Evolutionary conservation across 306 rosid genomes (phyloP).

Genomic region (Acacia acuminata): DNA sequence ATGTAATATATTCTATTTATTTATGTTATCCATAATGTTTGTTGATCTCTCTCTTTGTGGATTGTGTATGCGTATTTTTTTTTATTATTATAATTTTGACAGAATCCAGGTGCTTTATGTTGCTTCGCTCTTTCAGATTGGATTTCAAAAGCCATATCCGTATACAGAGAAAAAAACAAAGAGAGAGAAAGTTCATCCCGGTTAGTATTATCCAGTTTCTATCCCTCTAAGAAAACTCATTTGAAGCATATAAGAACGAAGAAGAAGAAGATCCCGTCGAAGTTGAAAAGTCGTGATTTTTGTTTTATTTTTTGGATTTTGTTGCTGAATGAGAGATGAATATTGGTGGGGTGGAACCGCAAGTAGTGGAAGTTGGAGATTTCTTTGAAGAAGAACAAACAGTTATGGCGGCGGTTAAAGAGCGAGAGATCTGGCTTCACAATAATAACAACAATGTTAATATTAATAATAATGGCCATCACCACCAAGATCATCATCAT

Average conservation of each 20-base stretch:
- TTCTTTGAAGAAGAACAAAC: constrained; percentile 39
- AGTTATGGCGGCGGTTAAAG: constrained; percentile 26
- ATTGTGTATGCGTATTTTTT: neutral
- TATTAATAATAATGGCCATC: neutral
- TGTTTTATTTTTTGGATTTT: neutral
- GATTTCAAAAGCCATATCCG: constrained; percentile 39
- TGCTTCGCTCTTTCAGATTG: constrained; percentile 42
- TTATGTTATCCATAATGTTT: constrained; percentile 31
- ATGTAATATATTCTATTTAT: constrained; percentile 1
- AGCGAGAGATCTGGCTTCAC: constrained; percentile 48
- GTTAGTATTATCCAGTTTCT: neutral
- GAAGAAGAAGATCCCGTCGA: neutral
- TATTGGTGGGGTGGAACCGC: constrained; percentile 3
- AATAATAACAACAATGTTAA: neutral
- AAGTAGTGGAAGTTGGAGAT: constrained; percentile 35
- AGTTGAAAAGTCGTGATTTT: neutral
- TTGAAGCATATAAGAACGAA: neutral
- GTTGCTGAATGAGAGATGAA: constrained; percentile 12
- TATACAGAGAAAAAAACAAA: constrained; percentile 19
- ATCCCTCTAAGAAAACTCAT: neutral
- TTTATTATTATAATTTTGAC: neutral
- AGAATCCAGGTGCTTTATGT: constrained; percentile 61
- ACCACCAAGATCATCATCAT: neutral
- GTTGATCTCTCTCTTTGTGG: neutral
- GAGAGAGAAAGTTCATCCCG: neutral